phyloP scores from a whole-genome alignment of 176 grass and related monocot species.

The Oryza rufipogon region DNA sequence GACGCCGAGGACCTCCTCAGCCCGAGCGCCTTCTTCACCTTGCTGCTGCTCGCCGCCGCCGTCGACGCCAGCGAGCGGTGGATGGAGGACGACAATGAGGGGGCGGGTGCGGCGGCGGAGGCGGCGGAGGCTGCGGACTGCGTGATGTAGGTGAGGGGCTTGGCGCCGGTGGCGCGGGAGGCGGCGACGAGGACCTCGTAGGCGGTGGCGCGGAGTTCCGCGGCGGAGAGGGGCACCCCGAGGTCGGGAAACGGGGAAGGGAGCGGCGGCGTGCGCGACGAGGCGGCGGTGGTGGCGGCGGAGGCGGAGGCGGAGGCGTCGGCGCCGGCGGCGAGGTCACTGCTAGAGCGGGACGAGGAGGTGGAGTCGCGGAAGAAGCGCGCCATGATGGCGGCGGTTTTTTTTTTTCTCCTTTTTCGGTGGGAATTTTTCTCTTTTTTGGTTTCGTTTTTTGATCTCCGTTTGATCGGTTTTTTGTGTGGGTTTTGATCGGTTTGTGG shows the following conservation, averaged over 20 bases:
- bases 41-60: slow-evolving; percentile 38
- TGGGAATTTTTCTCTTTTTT: neutral
- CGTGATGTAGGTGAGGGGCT: slow-evolving; percentile 75
- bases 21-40: slow-evolving; percentile 66
- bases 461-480: neutral
- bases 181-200: slow-evolving; percentile 89
- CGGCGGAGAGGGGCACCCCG: slow-evolving; percentile 57
- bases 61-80: slow-evolving; percentile 57
- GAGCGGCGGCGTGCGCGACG: slow-evolving; percentile 39
- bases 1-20: slow-evolving; percentile 30
- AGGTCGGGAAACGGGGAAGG: slow-evolving; percentile 60
- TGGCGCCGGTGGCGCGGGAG: slow-evolving; percentile 63
- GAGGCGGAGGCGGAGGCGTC: slow-evolving; percentile 18
- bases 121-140: slow-evolving; percentile 40
- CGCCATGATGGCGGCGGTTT: slow-evolving; percentile 35
- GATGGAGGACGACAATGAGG: slow-evolving; percentile 28
- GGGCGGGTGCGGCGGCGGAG: slow-evolving; percentile 13
- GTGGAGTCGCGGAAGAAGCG: slow-evolving; percentile 33
- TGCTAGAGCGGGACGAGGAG: neutral
- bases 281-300: neutral
- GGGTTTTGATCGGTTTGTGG: neutral
- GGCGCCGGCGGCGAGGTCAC: slow-evolving; percentile 10
- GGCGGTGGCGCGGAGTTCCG: slow-evolving; percentile 68
- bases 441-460: neutral
- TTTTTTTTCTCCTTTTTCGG: neutral